phyloP scores from a whole-genome alignment of 345 rosid species.

The Brassica juncea region DNA sequence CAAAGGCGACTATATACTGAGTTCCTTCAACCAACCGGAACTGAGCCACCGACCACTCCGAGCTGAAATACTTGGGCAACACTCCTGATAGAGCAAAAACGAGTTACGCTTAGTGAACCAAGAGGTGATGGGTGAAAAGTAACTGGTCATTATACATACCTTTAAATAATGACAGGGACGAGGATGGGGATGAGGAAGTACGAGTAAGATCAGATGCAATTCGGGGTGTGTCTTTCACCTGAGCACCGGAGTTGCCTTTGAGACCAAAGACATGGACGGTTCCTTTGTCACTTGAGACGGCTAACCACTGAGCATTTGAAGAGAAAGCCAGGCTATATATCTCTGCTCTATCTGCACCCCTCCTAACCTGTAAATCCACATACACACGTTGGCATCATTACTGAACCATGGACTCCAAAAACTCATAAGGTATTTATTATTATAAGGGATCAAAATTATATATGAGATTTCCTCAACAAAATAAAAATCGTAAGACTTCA shows the following conservation, averaged over 20 bases:
- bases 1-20: neutral
- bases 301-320: neutral
- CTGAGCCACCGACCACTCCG: slow-evolving; percentile 3
- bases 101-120: neutral
- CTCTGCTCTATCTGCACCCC: slow-evolving; percentile 5
- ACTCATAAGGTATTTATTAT: neutral
- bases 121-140: neutral
- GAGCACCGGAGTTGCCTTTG: neutral
- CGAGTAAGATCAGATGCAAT: neutral
- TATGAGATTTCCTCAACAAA: neutral
- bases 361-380: neutral
- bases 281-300: neutral
- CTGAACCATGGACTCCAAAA: neutral
- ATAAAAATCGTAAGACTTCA: neutral
- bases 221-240: neutral
- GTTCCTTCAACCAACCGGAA: slow-evolving; percentile 2
- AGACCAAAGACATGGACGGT: neutral
- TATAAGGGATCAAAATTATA: neutral
- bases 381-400: neutral
- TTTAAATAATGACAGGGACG: neutral
- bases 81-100: neutral
- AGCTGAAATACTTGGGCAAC: neutral
- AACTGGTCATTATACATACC: neutral
- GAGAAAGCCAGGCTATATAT: neutral
- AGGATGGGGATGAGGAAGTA: neutral